phyloP scores from a whole-genome alignment of 2,329 filamentous ascomycete genomes.

The Aspergillus melleus region DNA sequence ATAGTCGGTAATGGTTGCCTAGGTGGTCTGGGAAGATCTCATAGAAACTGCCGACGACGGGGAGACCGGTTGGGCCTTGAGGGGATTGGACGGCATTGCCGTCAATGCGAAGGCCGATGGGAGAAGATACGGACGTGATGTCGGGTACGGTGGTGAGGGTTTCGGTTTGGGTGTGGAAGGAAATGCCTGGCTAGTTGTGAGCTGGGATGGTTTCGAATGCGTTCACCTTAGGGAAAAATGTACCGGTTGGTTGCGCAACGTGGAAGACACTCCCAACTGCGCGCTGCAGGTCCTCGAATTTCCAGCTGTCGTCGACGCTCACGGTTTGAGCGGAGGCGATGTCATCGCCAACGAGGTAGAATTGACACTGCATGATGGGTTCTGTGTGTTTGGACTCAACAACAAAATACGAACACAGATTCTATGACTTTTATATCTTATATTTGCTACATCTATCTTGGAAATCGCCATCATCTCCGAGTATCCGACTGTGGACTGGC shows the following conservation, averaged over 20 bases:
- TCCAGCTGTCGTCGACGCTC: slow-evolving; percentile 44
- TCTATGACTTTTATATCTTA: neutral
- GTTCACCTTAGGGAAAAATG: slow-evolving; percentile 5
- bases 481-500: no score
- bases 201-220: neutral
- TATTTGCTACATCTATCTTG: no score
- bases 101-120: slow-evolving; percentile 24
- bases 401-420: no score
- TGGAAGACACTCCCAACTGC: slow-evolving; percentile 51
- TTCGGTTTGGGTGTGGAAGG: slow-evolving; percentile 12
- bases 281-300: slow-evolving; percentile 57
- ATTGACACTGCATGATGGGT: slow-evolving; percentile 8
- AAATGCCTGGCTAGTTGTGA: slow-evolving; percentile 5
- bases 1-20: slow-evolving; percentile 55
- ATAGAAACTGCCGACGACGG: slow-evolving; percentile 52
- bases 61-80: slow-evolving; percentile 21
- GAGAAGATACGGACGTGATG: neutral
- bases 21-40: slow-evolving; percentile 58
- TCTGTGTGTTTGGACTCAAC: neutral
- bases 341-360: slow-evolving; percentile 22
- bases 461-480: no score
- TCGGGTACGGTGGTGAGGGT: slow-evolving; percentile 8
- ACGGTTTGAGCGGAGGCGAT: slow-evolving; percentile 51
- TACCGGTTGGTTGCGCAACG: slow-evolving; percentile 48
- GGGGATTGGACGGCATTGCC: slow-evolving; percentile 22